Conservation (phyloP, 352 stramenopile species). For the Globisporangium acanthophoron region DNA sequence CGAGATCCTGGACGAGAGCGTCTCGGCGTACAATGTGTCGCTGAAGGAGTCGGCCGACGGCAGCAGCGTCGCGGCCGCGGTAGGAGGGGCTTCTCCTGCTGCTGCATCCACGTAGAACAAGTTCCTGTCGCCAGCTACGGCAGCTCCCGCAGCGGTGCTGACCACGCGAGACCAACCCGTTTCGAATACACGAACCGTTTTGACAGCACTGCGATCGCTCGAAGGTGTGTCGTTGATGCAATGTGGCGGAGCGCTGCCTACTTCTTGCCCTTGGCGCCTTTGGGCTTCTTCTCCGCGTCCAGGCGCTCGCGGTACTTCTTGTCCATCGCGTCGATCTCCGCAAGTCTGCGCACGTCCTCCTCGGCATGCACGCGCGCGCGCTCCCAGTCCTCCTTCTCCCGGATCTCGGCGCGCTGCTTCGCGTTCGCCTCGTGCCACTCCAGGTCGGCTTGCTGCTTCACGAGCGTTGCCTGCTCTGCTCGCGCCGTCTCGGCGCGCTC, state of each 20-base stretch:
- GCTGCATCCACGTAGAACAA: neutral
- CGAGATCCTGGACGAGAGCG: conserved; percentile 59
- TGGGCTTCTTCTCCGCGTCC: conserved; percentile 39
- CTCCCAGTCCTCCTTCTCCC: conserved; percentile 47
- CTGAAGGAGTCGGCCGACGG: conserved; percentile 22
- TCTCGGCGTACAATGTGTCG: conserved; percentile 81
- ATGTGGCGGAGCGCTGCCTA: conserved; percentile 8
- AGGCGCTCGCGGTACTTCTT: conserved; percentile 44
- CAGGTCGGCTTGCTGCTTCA: conserved; percentile 32
- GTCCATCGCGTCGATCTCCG: conserved; percentile 50
- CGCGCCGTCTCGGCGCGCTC: conserved; percentile 23
- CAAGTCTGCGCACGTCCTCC: conserved; percentile 33
- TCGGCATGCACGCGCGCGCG: conserved; percentile 31
- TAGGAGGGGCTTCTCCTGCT: conserved; percentile 13
- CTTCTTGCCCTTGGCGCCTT: conserved; percentile 54
- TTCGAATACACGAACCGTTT: neutral
- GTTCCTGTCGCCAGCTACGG: too few species aligned
- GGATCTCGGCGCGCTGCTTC: conserved; percentile 33
- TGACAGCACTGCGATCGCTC: neutral
- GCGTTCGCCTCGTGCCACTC: conserved; percentile 56
- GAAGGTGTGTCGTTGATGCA: too few species aligned
- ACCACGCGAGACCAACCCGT: neutral
- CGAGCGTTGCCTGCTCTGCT: conserved; percentile 25
- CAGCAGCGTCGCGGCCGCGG: conserved; percentile 4
- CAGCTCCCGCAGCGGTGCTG: neutral